Base-by-base conservation (phyloP, 345 rosid genomes). In the Erysimum cheiranthoides region DNA sequence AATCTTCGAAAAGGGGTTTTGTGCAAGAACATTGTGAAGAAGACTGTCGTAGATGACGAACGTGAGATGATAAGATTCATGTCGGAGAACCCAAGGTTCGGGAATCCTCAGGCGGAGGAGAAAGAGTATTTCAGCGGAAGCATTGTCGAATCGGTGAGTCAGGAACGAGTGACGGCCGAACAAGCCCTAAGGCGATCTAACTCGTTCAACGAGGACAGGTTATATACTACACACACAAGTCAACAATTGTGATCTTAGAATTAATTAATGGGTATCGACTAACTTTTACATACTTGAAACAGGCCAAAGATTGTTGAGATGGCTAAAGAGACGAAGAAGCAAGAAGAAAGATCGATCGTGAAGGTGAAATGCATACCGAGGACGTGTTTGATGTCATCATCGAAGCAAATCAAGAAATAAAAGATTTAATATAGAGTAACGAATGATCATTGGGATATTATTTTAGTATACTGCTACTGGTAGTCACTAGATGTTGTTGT, bases 11-110 rank as follows among this genome's bases (percentile, higher is more conserved):
- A 67, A 80, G 96, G 82, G 12, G 91, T 82, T 25, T 30, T 85
- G 68, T 75, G 81, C 52, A 88, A 67, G 79, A 77, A 71, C 64
- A 10, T 49, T 7, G 90, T 86, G 8, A 64, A 68, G 28, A 86
- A 76, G 56, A 82, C 72, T 58, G 77, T 61, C 6, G 88, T 82
- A 2, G 89, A 86, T 31, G 86, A 79, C 65, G 89, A 82, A 50
- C 72, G 66, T 11, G 76, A 59, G 32, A 90, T 92, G 81, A 90
- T 91, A 4, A 76, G 57, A 18, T 88, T 64, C 84, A 91, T 93
- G 93, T 87, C 97, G 36, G 98, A 93, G 86, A 92, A 93, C 80
- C 98, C 97, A 6, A 90, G 98, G 87, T 90, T 93, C 34, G 94
- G 97, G 21, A 91, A 87, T 80, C 59, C 83, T 12, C 98, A 91